phyloP scores from a whole-genome alignment of 805 yeast species.

The Cyberlindnera nakhonratchasimensis region DNA sequence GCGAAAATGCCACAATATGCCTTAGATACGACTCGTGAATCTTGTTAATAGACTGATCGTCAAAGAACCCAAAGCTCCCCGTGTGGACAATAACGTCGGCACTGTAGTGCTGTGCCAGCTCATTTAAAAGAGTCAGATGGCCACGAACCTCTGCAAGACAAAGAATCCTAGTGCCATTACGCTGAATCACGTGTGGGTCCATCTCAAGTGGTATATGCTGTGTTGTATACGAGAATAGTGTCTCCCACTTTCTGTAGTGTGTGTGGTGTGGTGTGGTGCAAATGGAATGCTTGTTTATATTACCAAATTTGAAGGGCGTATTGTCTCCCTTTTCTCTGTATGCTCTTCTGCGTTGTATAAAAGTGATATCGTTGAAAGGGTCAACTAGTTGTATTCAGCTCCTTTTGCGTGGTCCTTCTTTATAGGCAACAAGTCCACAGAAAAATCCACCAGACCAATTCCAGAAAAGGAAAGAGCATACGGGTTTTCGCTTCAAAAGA shows the following conservation, averaged over 20 bases:
- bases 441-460: too few species aligned
- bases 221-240: neutral
- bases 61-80: conserved; percentile 80
- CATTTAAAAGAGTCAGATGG: conserved; percentile 46
- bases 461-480: too few species aligned
- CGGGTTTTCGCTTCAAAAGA: too few species aligned
- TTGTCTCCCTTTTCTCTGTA: too few species aligned
- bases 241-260: too few species aligned
- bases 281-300: too few species aligned
- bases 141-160: conserved; percentile 58
- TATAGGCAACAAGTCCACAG: too few species aligned
- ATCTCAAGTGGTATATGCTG: conserved; percentile 2
- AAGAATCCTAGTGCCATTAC: conserved; percentile 37
- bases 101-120: conserved; percentile 41
- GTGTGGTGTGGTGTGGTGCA: neutral
- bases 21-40: conserved; percentile 57
- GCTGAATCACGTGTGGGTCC: conserved; percentile 25
- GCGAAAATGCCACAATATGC: conserved; percentile 65
- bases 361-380: too few species aligned
- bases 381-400: too few species aligned
- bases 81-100: conserved; percentile 62
- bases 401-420: too few species aligned
- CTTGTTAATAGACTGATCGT: conserved; percentile 47
- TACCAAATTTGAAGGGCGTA: too few species aligned
- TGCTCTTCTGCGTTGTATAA: too few species aligned